A percentile compares a stretch with the other conserved stretches of the same genome.
These are phyloP conservation scores for Meyerozyma smithsonii DNA, from an alignment of 1,139 yeast species.

Conservation along the genomic window DNA sequence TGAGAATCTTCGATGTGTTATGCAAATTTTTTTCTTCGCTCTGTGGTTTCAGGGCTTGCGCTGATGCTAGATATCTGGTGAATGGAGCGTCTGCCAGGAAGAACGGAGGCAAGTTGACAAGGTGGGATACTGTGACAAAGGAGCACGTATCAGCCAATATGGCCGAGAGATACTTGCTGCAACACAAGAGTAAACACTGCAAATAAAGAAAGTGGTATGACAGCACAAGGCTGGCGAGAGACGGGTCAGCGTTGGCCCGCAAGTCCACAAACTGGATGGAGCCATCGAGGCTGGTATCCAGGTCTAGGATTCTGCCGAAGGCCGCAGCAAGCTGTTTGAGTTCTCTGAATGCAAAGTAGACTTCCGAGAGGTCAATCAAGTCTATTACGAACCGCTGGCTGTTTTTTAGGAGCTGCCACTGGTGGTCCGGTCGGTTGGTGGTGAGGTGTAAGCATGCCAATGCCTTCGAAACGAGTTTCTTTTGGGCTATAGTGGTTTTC, in stretches of 20 bases:
- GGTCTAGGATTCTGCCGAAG: background rate
- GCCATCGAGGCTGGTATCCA: background rate
- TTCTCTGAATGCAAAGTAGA: background rate
- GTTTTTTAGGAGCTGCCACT: background rate
- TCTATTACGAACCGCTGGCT: background rate
- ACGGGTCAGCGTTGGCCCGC: background rate
- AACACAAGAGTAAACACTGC: background rate
- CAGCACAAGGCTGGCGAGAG: background rate
- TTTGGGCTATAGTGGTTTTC: background rate
- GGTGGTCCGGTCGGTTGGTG: background rate
- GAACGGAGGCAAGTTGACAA: background rate
- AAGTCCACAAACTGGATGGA: background rate
- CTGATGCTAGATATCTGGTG: background rate
- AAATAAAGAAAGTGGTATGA: conserved; percentile 1
- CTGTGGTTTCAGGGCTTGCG: background rate
- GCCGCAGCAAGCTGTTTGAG: background rate
- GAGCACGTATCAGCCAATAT: background rate
- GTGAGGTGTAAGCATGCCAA: background rate
- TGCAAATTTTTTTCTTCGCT: background rate
- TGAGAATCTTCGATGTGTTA: background rate
- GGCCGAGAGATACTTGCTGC: background rate
- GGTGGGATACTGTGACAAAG: background rate
- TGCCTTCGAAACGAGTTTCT: background rate
- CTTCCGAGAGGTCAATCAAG: background rate
- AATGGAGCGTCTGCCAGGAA: background rate